Evolutionary conservation across 345 rosid genomes (phyloP).

Genomic region (Hibiscus tridactylites): DNA sequence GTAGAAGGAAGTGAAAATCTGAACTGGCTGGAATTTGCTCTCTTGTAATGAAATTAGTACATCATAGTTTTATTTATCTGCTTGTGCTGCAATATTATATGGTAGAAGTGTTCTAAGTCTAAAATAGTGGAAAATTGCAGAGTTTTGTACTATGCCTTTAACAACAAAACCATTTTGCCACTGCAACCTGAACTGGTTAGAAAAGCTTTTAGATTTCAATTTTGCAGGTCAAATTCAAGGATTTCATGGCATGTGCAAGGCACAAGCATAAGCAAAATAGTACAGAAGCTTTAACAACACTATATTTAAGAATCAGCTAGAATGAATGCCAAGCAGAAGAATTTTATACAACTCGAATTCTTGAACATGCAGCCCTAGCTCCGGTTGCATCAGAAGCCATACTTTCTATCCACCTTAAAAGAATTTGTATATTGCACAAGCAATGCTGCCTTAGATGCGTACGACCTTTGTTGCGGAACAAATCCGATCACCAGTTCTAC

Average conservation of each 20-base stretch:
- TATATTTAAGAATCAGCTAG: background rate
- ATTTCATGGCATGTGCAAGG: background rate
- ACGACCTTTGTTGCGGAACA: background rate
- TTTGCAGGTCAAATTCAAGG: background rate
- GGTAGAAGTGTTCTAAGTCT: background rate
- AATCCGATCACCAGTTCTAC: background rate
- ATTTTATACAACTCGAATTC: background rate
- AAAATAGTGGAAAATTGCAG: background rate
- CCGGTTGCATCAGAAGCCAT: background rate
- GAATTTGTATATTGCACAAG: no score
- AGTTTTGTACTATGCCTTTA: background rate
- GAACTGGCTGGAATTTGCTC: background rate
- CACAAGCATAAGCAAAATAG: background rate
- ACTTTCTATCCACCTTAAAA: background rate
- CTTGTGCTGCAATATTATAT: background rate
- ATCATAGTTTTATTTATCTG: background rate
- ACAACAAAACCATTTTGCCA: no score
- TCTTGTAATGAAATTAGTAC: constrained; percentile 1
- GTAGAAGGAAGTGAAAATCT: background rate
- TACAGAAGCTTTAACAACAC: background rate
- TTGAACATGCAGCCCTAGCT: background rate
- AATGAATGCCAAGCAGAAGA: background rate
- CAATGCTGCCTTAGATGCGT: background rate
- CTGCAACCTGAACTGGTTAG: no score
- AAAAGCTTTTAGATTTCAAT: background rate